Conservation (phyloP, 306 rosid genomes). For the Arachis hypogaea region DNA sequence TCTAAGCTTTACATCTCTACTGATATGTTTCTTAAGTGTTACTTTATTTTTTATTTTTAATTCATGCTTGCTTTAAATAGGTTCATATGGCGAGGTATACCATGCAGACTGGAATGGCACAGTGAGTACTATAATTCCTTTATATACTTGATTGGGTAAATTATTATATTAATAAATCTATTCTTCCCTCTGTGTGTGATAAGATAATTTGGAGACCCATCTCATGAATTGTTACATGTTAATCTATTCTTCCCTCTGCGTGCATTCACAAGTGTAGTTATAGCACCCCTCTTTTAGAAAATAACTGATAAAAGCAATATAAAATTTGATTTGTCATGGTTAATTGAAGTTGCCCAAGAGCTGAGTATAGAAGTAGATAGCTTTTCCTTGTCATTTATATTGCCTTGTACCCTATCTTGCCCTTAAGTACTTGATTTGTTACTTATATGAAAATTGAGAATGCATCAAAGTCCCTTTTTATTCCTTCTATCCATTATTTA, state of each 20-base stretch:
- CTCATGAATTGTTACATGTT: constrained; percentile 12
- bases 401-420: constrained; percentile 1
- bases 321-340: too few species aligned
- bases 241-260: not conserved
- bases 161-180: too few species aligned
- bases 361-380: too few species aligned
- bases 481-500: too few species aligned
- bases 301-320: too few species aligned
- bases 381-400: constrained; percentile 9
- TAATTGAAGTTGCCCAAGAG: too few species aligned
- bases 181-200: not conserved
- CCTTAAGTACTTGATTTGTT: constrained; percentile 7
- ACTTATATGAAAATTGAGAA: not conserved
- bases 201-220: constrained; percentile 6
- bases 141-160: constrained; percentile 4
- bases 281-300: too few species aligned
- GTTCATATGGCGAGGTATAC: constrained; percentile 99
- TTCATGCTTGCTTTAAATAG: constrained; percentile 52
- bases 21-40: constrained; percentile 31
- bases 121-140: constrained; percentile 61
- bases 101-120: constrained; percentile 99
- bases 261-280: too few species aligned
- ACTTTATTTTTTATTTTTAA: constrained; percentile 2
- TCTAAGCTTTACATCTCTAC: constrained; percentile 25
- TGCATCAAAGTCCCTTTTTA: too few species aligned